These are phyloP conservation scores for Aspergillus fijiensis DNA, from an alignment of 2,329 filamentous ascomycete species.

Conservation along the genomic window DNA sequence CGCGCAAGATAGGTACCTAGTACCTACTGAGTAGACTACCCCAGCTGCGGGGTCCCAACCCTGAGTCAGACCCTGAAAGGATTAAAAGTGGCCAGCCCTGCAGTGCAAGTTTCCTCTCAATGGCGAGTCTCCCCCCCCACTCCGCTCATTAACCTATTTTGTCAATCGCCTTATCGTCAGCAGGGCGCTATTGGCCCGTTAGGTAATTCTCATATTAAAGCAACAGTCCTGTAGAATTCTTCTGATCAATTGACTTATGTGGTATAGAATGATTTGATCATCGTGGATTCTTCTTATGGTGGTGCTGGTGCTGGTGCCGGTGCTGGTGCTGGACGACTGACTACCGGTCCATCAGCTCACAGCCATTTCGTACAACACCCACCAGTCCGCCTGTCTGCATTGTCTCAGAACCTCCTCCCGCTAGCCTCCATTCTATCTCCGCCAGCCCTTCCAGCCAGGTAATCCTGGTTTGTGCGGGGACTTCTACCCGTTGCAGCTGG, in stretches of 20 bases:
- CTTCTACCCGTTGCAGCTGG: slow-evolving; percentile 77
- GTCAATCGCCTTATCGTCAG: background rate
- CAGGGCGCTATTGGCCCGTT: background rate
- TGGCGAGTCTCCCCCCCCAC: too few species aligned
- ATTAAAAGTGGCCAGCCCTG: background rate
- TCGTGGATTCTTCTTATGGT: background rate
- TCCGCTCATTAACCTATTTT: too few species aligned
- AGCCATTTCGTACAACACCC: slow-evolving; percentile 81
- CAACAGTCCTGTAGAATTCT: background rate
- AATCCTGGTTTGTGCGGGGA: slow-evolving; percentile 81
- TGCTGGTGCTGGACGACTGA: background rate
- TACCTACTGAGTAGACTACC: background rate
- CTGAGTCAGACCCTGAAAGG: background rate
- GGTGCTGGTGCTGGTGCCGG: too few species aligned
- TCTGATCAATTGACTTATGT: background rate
- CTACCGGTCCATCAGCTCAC: slow-evolving; percentile 63
- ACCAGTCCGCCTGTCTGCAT: slow-evolving; percentile 93
- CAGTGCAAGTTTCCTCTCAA: too few species aligned
- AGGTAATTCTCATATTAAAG: background rate
- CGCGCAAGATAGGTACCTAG: too few species aligned
- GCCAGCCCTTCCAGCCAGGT: slow-evolving; percentile 88
- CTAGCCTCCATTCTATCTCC: slow-evolving; percentile 87
- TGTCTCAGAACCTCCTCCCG: slow-evolving; percentile 79
- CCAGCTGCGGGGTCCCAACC: background rate
- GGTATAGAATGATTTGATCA: background rate